Base-by-base conservation (phyloP, 2,329 filamentous ascomycete species). In the Diaporthe aspalathi region DNA sequence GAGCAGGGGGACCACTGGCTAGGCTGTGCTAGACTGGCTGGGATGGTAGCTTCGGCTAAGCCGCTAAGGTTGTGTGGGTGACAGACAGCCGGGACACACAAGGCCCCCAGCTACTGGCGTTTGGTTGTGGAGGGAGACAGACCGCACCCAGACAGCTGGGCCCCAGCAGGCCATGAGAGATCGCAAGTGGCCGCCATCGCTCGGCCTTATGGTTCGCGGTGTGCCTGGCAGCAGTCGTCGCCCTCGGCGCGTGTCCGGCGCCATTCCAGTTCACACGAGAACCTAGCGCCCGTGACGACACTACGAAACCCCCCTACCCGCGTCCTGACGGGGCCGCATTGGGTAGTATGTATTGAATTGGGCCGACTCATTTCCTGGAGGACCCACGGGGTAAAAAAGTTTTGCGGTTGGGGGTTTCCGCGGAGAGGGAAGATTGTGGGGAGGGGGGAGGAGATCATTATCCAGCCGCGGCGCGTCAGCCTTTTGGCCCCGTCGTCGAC, bases 351-450 rank as follows among this genome's bases (percentile, higher is more conserved):
- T 16, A 49, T 49, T 12, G 57, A 32, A 38, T 12, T 32, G 57
- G 57, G 43, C 57, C 40, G 43, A 22, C 27, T 63, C 57, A 63
- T 63, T 47, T 63, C 57, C 43, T 63, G 57, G 43, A 63, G 57
- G 57, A 63, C 43, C 57, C 57, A 63, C 57, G 57, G 57, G 57
- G 57, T 63, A 63, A 49, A 63, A 63, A 63, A 63, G 57, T 63
- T 4, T n/a, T 63, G 57, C 40, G 38, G 20, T 47, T 47, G 57
- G 57, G 27, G 40, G n/a, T n/a, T n/a, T 63, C 40, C 24, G 56
- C 20, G 57, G 27, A 63, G 57, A 47, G 57, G 57, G 20, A 47
- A 49, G 24, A 20, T 63, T 63, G 57, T 63, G 57, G 57, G 43
- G 57, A 24, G 24, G 57, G 47, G 57, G 57, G 43, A 43, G 17